phyloP scores from a whole-genome alignment of 495 filamentous ascomycete genomes.

The Neurospora sp. region DNA sequence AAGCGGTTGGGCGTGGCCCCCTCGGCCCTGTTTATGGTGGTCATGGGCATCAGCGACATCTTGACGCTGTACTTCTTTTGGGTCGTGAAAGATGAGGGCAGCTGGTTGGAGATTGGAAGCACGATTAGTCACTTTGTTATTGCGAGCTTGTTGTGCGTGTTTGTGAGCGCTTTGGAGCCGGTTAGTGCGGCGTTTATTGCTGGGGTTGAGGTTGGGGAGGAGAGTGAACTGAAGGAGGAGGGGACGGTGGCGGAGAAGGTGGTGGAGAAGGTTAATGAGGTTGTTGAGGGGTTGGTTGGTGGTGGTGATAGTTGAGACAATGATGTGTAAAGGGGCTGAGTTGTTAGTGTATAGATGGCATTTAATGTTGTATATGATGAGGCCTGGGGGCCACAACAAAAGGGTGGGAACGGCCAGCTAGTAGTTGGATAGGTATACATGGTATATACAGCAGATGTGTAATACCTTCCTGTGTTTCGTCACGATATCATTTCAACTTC shows the following conservation, averaged over 20 bases:
- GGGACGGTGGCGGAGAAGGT: slow-evolving; percentile 12
- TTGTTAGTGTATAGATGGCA: neutral
- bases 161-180: slow-evolving; percentile 81
- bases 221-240: neutral
- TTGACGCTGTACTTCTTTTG: slow-evolving; percentile 97
- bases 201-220: slow-evolving; percentile 61
- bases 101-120: slow-evolving; percentile 94
- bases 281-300: slow-evolving; percentile 3
- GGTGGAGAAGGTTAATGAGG: slow-evolving; percentile 14
- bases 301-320: neutral
- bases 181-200: slow-evolving; percentile 75
- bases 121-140: slow-evolving; percentile 93
- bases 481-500: neutral
- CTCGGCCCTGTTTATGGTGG: slow-evolving; percentile 85
- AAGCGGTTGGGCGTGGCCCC: slow-evolving; percentile 68
- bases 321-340: neutral
- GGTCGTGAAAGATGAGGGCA: slow-evolving; percentile 90
- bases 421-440: neutral
- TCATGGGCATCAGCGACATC: slow-evolving; percentile 86
- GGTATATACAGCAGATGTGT: neutral
- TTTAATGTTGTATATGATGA: neutral
- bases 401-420: neutral
- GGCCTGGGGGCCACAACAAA: neutral
- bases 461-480: neutral
- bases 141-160: slow-evolving; percentile 78